phyloP scores from a whole-genome alignment of 768 basidiomycete genomes.

The Rhizopogon roseolus region DNA sequence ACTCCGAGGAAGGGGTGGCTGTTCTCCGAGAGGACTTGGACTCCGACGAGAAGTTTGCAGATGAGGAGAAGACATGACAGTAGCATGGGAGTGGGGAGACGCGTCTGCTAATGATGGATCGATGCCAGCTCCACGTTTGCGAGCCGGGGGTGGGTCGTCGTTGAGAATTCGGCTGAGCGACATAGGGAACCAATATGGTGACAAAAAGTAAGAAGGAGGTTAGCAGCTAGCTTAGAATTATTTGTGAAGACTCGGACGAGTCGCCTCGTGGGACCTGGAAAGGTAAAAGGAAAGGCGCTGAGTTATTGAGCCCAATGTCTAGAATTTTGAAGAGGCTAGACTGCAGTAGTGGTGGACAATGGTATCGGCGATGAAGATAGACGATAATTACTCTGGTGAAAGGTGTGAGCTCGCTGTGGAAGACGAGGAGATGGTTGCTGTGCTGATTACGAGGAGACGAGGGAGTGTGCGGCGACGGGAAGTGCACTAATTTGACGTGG shows the following conservation, averaged over 20 bases:
- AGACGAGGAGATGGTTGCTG: constrained; percentile 12
- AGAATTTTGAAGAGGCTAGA: not conserved
- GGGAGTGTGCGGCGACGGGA: constrained; percentile 27
- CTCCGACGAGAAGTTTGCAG: constrained; percentile 22
- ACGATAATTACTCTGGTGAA: not conserved
- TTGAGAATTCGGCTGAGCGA: constrained; percentile 79
- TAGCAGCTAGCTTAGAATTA: constrained; percentile 10
- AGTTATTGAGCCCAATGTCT: not conserved
- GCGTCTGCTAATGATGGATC: constrained; percentile 18
- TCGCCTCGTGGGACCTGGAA: constrained; percentile 33
- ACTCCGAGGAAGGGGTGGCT: constrained; percentile 28
- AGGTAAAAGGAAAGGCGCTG: constrained; percentile 3
- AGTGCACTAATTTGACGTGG: constrained; percentile 21
- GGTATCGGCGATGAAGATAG: not conserved
- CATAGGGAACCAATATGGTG: constrained; percentile 36
- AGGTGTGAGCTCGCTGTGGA: not conserved
- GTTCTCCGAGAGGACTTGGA: constrained; percentile 22
- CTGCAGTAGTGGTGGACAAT: not conserved
- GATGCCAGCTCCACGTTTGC: constrained; percentile 20
- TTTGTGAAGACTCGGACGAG: constrained; percentile 1
- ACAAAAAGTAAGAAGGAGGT: constrained; percentile 5
- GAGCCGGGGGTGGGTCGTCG: constrained; percentile 53
- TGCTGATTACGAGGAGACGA: constrained; percentile 13
- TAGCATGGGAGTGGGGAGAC: constrained; percentile 15
- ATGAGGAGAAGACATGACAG: constrained; percentile 15